phyloP scores from a whole-genome alignment of 306 rosid genomes.

The Macrotyloma uniflorum region DNA sequence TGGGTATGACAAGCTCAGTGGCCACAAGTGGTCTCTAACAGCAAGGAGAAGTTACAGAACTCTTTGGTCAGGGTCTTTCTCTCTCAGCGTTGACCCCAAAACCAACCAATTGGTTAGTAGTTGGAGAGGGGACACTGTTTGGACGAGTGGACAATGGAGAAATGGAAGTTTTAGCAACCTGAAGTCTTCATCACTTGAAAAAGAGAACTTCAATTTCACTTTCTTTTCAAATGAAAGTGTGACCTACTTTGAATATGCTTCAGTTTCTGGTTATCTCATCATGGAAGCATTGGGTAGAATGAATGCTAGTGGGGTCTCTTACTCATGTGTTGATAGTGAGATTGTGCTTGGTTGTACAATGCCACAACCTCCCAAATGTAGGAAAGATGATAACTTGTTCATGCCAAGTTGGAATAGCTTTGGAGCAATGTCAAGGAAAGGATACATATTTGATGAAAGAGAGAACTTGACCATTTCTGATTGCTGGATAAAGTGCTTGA shows the following conservation, averaged over 20 bases:
- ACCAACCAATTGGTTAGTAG: neutral
- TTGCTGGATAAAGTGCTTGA: constrained; percentile 23
- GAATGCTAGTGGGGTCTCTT: neutral
- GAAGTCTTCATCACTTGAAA: neutral
- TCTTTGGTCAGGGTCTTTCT: constrained; percentile 25
- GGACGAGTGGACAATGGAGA: neutral
- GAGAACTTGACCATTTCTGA: constrained; percentile 9
- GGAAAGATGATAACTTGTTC: neutral
- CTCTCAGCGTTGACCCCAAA: constrained; percentile 14
- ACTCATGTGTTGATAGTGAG: neutral
- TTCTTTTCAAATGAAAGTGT: neutral
- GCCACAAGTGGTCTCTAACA: constrained; percentile 2
- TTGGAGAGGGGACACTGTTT: neutral
- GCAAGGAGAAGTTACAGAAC: neutral
- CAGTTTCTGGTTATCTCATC: neutral
- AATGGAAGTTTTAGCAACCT: constrained; percentile 11
- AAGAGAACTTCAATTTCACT: neutral
- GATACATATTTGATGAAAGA: constrained; percentile 3
- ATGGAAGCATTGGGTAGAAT: neutral
- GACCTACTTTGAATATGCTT: neutral
- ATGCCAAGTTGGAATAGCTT: neutral
- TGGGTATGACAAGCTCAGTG: neutral
- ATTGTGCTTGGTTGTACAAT: neutral
- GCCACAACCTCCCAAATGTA: constrained; percentile 8
- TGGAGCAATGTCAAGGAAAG: neutral